A percentile compares a stretch with the other conserved stretches of the same genome.
Conservation (phyloP, 2,329 filamentous ascomycete genomes). For the Sclerotinia minor region DNA sequence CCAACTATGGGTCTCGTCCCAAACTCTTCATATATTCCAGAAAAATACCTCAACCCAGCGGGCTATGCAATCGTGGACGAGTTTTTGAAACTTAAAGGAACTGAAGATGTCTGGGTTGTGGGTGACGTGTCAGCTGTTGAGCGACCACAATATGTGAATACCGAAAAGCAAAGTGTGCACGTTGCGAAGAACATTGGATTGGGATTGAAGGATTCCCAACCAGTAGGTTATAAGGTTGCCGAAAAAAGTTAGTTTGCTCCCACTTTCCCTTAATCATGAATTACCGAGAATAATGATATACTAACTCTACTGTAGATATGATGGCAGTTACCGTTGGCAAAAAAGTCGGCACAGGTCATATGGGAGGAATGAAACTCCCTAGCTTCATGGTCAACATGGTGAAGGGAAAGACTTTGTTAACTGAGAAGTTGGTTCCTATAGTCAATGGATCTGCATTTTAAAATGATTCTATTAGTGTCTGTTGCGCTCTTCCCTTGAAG, state of each 20-base stretch:
- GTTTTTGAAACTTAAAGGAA: slow-evolving; percentile 49
- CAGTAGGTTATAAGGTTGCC: slow-evolving; percentile 32
- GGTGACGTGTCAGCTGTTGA: slow-evolving; percentile 38
- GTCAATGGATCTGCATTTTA: slow-evolving; percentile 33
- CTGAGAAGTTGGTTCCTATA: slow-evolving; percentile 30
- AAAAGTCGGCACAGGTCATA: slow-evolving; percentile 44
- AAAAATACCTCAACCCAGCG: slow-evolving; percentile 47
- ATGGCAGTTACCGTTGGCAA: slow-evolving; percentile 42
- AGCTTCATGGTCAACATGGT: slow-evolving; percentile 35
- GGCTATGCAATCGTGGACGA: slow-evolving; percentile 54
- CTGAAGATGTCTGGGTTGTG: slow-evolving; percentile 40
- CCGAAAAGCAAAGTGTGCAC: slow-evolving; percentile 33
- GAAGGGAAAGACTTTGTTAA: slow-evolving; percentile 37
- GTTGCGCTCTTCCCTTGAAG: neutral
- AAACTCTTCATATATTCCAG: slow-evolving; percentile 56
- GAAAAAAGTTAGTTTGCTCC: slow-evolving; percentile 19
- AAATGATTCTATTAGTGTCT: neutral
- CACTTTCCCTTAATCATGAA: neutral
- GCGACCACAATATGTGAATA: slow-evolving; percentile 31
- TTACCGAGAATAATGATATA: neutral
- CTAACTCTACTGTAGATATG: slow-evolving; percentile 26
- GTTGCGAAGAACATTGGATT: slow-evolving; percentile 36
- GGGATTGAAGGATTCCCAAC: slow-evolving; percentile 27
- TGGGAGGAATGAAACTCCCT: slow-evolving; percentile 36
- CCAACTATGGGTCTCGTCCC: slow-evolving; percentile 56